A percentile compares a stretch with the other conserved stretches of the same genome.
These are phyloP conservation scores for Russula sp. DNA, from an alignment of 768 basidiomycete genomes.

Conservation along the genomic window DNA sequence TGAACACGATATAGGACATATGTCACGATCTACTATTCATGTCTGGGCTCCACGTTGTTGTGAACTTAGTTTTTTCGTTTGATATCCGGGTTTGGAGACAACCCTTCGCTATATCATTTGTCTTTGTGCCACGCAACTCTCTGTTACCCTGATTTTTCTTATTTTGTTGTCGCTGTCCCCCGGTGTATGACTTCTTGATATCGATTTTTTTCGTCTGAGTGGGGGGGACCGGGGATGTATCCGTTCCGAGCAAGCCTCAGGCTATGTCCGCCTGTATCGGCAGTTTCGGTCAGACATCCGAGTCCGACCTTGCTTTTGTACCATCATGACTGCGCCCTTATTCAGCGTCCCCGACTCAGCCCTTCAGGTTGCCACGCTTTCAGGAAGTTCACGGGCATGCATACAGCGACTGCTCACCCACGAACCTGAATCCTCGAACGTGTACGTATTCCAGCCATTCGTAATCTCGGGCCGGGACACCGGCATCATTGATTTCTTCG, in stretches of 20 bases:
- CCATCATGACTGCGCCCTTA: not conserved
- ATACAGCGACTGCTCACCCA: slow-evolving; percentile 17
- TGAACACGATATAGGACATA: not conserved
- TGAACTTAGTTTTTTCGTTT: not conserved
- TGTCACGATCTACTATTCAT: not conserved
- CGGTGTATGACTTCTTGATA: not conserved
- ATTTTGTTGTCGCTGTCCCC: not conserved
- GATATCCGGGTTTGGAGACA: not conserved
- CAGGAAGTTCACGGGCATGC: slow-evolving; percentile 11
- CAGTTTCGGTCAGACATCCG: not conserved
- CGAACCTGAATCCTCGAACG: slow-evolving; percentile 1
- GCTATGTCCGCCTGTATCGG: not conserved
- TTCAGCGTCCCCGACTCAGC: not conserved
- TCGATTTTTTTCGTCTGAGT: too few species aligned
- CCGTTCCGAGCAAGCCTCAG: not conserved
- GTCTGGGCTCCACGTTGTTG: not conserved
- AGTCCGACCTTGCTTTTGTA: not conserved
- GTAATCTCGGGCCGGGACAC: not conserved
- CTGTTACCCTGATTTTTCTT: not conserved
- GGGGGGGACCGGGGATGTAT: not conserved
- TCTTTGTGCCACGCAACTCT: not conserved
- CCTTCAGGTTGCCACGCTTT: slow-evolving; percentile 8
- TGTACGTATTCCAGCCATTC: slow-evolving; percentile 1
- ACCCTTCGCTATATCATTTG: not conserved
- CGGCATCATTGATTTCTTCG: too few species aligned